Evolutionary conservation across 306 rosid genomes (phyloP).

Genomic region (Arachis stenosperma): DNA sequence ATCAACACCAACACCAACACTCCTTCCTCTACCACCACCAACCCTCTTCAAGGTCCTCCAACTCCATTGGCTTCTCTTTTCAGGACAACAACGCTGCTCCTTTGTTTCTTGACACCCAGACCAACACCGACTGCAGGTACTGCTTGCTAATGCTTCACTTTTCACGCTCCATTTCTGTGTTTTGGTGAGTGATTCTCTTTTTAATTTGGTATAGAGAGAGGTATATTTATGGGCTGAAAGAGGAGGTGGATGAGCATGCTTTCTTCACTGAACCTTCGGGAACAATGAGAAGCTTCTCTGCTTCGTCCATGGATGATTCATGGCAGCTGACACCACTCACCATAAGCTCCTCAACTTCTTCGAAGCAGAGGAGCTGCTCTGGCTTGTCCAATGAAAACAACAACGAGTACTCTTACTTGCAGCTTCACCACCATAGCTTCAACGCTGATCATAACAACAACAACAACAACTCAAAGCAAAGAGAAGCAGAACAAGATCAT

Average conservation of each 20-base stretch:
- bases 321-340: constrained; percentile 89
- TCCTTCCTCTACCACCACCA: constrained; percentile 49
- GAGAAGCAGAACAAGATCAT: constrained; percentile 43
- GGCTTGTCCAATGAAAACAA: constrained; percentile 45
- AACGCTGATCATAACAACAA: constrained; percentile 4
- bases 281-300: constrained; percentile 68
- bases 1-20: constrained; percentile 40
- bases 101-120: constrained; percentile 57
- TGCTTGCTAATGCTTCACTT: neutral
- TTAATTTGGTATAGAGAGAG: constrained; percentile 46
- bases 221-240: constrained; percentile 70
- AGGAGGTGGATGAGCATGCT: constrained; percentile 79
- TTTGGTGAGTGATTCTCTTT: neutral
- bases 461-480: constrained; percentile 44
- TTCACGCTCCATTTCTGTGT: neutral
- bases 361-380: constrained; percentile 68
- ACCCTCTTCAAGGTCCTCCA: constrained; percentile 51
- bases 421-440: constrained; percentile 63
- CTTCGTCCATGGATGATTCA: constrained; percentile 74
- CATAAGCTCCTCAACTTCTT: constrained; percentile 76
- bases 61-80: constrained; percentile 50
- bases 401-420: constrained; percentile 65
- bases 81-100: constrained; percentile 61
- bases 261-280: constrained; percentile 93
- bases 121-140: neutral